Evolutionary conservation across 495 filamentous ascomycete species (phyloP).

Genomic region (Tetracladium setigerum): DNA sequence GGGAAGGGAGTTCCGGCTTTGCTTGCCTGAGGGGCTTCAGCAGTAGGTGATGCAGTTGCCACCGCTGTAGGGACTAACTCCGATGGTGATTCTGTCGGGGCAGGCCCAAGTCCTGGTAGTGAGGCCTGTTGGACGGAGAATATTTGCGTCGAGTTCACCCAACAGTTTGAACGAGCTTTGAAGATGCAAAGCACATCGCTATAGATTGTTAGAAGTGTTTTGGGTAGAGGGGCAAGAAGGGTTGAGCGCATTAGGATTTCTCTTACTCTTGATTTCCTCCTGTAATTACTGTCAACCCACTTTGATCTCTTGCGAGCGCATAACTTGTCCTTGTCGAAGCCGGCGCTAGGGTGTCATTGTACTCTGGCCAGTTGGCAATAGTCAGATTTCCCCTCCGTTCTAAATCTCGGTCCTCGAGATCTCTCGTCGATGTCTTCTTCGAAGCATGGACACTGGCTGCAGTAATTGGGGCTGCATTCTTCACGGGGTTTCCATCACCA

Average conservation of each 20-base stretch:
- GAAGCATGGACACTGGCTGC: not conserved
- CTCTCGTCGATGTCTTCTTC: not conserved
- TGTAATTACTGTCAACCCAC: conserved; percentile 66
- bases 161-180: conserved; percentile 67
- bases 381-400: conserved; percentile 24
- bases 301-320: conserved; percentile 36
- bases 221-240: not conserved
- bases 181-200: conserved; percentile 66
- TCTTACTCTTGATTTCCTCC: conserved; percentile 54
- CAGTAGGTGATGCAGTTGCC: conserved; percentile 23
- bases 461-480: conserved; percentile 27
- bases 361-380: conserved; percentile 62
- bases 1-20: conserved; percentile 7
- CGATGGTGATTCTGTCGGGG: conserved; percentile 29
- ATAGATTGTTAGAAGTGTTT: not conserved
- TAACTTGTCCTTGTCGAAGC: conserved; percentile 40
- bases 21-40: conserved; percentile 29
- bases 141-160: conserved; percentile 66
- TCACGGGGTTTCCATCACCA: conserved; percentile 37
- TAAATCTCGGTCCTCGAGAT: conserved; percentile 4
- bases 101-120: conserved; percentile 27
- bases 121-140: conserved; percentile 41
- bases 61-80: conserved; percentile 23
- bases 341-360: conserved; percentile 69
- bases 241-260: too few species aligned